Base-by-base conservation (phyloP, 208 protist genomes). In the Trypanosoma lewisi region DNA sequence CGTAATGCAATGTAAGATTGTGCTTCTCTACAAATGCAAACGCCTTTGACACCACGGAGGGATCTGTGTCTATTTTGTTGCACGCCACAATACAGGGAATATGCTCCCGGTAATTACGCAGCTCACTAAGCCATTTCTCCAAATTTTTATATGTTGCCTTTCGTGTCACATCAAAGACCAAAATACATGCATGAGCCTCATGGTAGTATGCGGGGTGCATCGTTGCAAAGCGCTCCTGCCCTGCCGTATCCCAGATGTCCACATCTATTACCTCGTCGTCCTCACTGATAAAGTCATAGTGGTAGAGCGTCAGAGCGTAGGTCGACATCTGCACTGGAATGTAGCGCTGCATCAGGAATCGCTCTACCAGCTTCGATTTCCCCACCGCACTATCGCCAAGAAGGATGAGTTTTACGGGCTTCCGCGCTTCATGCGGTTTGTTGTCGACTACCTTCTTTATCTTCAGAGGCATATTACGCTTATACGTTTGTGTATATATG, bases 141-240 rank as follows among this genome's bases (percentile, higher is more conserved):
- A 98, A 47, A 70, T 98, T 97, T 70, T 97, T 97, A 78, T 98
- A 98, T 23, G 95, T 98, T n/a, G 88, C 78, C 80, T 97, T 96
- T n/a, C 94, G 83, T 3, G 91, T 96, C 39, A 95, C 78, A 72
- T 98, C 96, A 69, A 98, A 98, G 6, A 97, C 94, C 9, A 98
- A 68, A 63, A 98, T 94, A 60, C 94, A 97, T 8, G 83, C 80
- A 65, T 97, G 92, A 9, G 96, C 93, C 42, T 89, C 79, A 78
- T 97, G 85, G 75, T 98, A 98, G 73, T 98, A 98, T n/a, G 91
- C 91, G 0, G 91, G 92, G 71, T 98, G 96, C 79, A 98, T 93
- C 27, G 81, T 92, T 50, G 90, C 77, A 51, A 97, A 97, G 33
- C 94, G 82, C 68, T 98, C 93, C 73, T 97, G 93, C 1, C 93